A percentile compares a stretch with the other conserved stretches of the same genome.
Evolutionary conservation across 2,329 filamentous ascomycete species (phyloP).

Genomic region (Penicillium oxalicum): DNA sequence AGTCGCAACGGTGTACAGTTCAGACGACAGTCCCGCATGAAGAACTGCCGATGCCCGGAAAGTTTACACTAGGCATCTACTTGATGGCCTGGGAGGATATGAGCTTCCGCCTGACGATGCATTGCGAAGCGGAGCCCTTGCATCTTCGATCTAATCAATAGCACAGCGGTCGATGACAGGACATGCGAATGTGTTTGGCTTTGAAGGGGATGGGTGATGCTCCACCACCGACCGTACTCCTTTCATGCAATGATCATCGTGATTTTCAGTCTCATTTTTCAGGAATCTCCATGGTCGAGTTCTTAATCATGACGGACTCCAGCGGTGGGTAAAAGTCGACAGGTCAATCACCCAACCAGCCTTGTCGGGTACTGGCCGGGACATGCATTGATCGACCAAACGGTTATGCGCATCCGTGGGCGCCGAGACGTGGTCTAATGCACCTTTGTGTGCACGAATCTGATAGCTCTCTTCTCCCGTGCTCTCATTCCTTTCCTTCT

Average conservation of each 20-base stretch:
- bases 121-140: too few relatives aligned
- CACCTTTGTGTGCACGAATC: conserved; percentile 1
- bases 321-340: conserved; percentile 2
- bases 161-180: not conserved
- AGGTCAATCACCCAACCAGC: conserved; percentile 4
- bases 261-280: not conserved
- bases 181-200: not conserved
- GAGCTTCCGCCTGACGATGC: too few relatives aligned
- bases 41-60: too few relatives aligned
- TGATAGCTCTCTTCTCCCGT: not conserved
- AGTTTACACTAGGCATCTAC: too few relatives aligned
- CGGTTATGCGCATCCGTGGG: conserved; percentile 16
- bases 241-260: not conserved
- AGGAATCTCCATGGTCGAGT: not conserved
- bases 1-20: too few relatives aligned
- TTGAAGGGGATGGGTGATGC: not conserved
- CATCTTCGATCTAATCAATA: too few relatives aligned
- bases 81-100: too few relatives aligned
- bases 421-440: not conserved
- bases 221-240: not conserved
- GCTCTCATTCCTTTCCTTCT: not conserved
- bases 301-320: not conserved
- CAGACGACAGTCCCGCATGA: too few relatives aligned
- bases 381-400: conserved; percentile 18
- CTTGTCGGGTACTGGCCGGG: conserved; percentile 7